phyloP scores from a whole-genome alignment of 495 filamentous ascomycete genomes.

The Aspergillus baeticus region DNA sequence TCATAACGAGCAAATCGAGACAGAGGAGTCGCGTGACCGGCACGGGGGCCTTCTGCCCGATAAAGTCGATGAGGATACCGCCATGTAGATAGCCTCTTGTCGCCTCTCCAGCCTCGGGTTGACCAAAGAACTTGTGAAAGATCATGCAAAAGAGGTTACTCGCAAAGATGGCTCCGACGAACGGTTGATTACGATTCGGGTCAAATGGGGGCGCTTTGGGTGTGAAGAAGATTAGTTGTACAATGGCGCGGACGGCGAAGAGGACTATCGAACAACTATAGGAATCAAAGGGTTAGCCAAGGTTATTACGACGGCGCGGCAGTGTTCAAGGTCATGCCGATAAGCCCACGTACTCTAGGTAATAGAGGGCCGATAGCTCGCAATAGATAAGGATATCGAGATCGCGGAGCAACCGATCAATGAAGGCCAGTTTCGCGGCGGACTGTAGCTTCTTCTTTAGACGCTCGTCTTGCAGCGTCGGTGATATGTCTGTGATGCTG shows the following conservation, averaged over 20 bases:
- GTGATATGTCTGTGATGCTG: constrained; percentile 23
- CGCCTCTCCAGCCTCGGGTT: constrained; percentile 68
- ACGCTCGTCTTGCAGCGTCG: constrained; percentile 27
- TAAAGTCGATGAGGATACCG: constrained; percentile 81
- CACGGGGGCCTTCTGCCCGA: constrained; percentile 77
- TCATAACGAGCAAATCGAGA: constrained; percentile 64
- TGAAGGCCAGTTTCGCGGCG: constrained; percentile 52
- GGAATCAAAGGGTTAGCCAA: not conserved
- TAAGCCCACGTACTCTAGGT: constrained; percentile 72
- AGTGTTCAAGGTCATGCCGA: not conserved
- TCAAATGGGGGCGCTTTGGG: constrained; percentile 72
- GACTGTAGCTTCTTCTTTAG: constrained; percentile 37
- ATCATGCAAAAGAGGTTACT: constrained; percentile 73
- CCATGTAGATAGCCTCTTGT: constrained; percentile 82
- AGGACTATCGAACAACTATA: constrained; percentile 74
- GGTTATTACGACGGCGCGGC: not conserved
- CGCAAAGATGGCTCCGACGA: constrained; percentile 66
- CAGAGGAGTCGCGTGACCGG: constrained; percentile 61
- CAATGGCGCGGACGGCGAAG: constrained; percentile 65
- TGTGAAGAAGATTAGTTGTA: constrained; percentile 75
- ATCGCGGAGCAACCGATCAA: constrained; percentile 67
- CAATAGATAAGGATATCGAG: constrained; percentile 81
- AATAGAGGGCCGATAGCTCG: constrained; percentile 79
- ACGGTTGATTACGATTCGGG: constrained; percentile 58
- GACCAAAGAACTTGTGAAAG: constrained; percentile 61